Percentiles rank a stretch among this genome's conserved stretches.
Conservation (phyloP, 805 yeast species). For the Ogataea pilisensis region DNA sequence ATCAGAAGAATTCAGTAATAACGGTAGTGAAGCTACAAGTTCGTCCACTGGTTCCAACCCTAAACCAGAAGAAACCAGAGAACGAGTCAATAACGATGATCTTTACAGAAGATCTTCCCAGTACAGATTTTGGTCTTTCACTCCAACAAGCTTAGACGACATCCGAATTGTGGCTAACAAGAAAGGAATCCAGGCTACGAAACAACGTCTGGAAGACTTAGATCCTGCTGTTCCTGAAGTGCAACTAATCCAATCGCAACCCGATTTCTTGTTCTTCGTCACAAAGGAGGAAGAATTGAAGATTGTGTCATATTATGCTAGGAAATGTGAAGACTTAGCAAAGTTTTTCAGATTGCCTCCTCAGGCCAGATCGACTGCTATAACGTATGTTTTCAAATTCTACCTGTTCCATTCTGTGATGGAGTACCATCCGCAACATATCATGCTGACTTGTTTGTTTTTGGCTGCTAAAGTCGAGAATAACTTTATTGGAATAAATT, state of each 20-base stretch:
- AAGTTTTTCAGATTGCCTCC: conserved; percentile 77
- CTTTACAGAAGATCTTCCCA: conserved; percentile 85
- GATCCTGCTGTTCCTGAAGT: conserved; percentile 18
- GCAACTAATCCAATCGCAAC: conserved; percentile 13
- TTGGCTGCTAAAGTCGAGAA: conserved; percentile 93
- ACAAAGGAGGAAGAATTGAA: conserved; percentile 65
- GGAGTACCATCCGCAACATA: conserved; percentile 82
- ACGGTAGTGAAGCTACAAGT: background rate
- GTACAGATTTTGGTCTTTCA: conserved; percentile 81
- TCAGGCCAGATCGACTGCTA: conserved; percentile 84
- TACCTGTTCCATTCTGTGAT: conserved; percentile 76
- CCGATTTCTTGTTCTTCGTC: conserved; percentile 41
- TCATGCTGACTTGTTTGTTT: conserved; percentile 78
- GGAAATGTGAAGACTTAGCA: conserved; percentile 66
- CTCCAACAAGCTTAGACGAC: conserved; percentile 49
- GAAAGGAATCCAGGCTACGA: conserved; percentile 43
- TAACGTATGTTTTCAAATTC: conserved; percentile 76
- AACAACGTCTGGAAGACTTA: conserved; percentile 20
- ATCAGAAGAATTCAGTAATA: background rate
- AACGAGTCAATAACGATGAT: conserved; percentile 70
- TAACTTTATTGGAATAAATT: conserved; percentile 77
- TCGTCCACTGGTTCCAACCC: background rate
- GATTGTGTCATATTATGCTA: conserved; percentile 67
- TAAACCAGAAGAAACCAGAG: conserved; percentile 3
- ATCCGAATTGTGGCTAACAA: conserved; percentile 49